phyloP scores from a whole-genome alignment of 2,329 filamentous ascomycete species.

The Claviceps quebecensis region DNA sequence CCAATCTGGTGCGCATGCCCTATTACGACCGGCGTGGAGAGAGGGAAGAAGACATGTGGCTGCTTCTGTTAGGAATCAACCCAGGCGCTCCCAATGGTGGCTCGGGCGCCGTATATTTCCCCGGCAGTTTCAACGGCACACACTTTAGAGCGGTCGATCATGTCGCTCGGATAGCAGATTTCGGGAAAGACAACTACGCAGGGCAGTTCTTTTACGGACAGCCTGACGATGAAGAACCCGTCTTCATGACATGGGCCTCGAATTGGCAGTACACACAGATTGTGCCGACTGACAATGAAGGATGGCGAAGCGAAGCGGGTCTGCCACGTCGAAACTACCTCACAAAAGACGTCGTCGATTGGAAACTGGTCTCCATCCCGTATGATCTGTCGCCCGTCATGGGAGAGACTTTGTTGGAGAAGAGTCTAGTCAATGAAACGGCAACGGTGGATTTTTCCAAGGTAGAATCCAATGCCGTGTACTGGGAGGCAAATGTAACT shows the following conservation, averaged over 20 bases:
- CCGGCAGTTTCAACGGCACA: constrained; percentile 50
- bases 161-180: constrained; percentile 17
- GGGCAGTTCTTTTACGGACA: constrained; percentile 20
- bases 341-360: constrained; percentile 35
- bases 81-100: constrained; percentile 43
- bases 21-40: constrained; percentile 21
- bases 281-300: constrained; percentile 17
- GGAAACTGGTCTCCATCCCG: constrained; percentile 34
- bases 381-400: constrained; percentile 34
- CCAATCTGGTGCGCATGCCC: constrained; percentile 44
- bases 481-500: constrained; percentile 40
- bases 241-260: constrained; percentile 22
- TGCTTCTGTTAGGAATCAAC: constrained; percentile 40
- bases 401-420: constrained; percentile 29
- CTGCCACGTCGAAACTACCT: constrained; percentile 35
- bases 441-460: constrained; percentile 35
- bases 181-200: constrained; percentile 24
- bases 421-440: constrained; percentile 31
- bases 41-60: constrained; percentile 17
- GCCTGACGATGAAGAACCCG: constrained; percentile 12
- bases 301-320: constrained; percentile 20
- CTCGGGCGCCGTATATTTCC: constrained; percentile 40
- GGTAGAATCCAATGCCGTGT: constrained; percentile 35
- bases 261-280: constrained; percentile 20
- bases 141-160: constrained; percentile 31